Conservation (phyloP, 495 filamentous ascomycete species). For the Penicillium samsonianum region DNA sequence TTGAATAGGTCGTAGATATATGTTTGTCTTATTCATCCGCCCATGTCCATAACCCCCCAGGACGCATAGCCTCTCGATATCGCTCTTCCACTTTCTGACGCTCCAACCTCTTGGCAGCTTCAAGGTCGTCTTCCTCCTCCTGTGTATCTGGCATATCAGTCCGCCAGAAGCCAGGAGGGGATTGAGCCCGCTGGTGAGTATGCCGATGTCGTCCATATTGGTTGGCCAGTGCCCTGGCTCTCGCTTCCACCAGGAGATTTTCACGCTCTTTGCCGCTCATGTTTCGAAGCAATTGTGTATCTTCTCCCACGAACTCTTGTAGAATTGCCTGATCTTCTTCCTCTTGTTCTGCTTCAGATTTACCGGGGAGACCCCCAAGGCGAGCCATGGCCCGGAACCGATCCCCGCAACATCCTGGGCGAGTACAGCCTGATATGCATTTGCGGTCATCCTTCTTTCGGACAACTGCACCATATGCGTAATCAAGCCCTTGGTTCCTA, state of each 20-base stretch:
- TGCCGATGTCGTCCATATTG: slow-evolving; percentile 75
- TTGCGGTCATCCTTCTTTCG: slow-evolving; percentile 72
- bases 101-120: slow-evolving; percentile 59
- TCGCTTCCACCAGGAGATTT: slow-evolving; percentile 65
- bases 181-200: slow-evolving; percentile 63
- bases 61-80: slow-evolving; percentile 77
- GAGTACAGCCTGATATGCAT: slow-evolving; percentile 76
- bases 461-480: slow-evolving; percentile 74
- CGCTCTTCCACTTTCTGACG: slow-evolving; percentile 68
- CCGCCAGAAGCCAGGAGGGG: slow-evolving; percentile 88
- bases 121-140: slow-evolving; percentile 63
- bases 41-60: slow-evolving; percentile 73
- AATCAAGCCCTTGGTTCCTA: slow-evolving; percentile 69
- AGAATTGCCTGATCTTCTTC: slow-evolving; percentile 59
- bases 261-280: slow-evolving; percentile 55
- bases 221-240: slow-evolving; percentile 66
- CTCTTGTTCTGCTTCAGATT: slow-evolving; percentile 24
- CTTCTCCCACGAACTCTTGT: slow-evolving; percentile 66
- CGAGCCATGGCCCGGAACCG: slow-evolving; percentile 66
- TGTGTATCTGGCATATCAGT: slow-evolving; percentile 85
- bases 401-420: slow-evolving; percentile 73
- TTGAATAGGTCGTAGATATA: neutral
- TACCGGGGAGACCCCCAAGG: slow-evolving; percentile 36
- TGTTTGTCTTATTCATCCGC: slow-evolving; percentile 65
- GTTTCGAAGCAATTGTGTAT: slow-evolving; percentile 35